Evolutionary conservation across 306 rosid genomes (phyloP).

Genomic region (Trifolium fragiferum): DNA sequence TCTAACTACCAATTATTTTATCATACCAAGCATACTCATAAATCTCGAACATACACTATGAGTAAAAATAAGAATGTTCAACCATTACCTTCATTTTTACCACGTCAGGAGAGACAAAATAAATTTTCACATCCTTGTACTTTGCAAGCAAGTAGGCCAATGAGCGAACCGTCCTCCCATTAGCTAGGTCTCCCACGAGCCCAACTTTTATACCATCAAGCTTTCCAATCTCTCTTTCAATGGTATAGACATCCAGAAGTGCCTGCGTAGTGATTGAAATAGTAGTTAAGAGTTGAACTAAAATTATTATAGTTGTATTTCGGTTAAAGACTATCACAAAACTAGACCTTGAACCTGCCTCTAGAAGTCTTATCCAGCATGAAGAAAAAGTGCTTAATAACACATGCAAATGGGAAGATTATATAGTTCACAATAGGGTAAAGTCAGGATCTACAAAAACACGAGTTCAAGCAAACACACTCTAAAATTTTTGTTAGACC

Average conservation of each 20-base stretch:
- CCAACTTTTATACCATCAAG: conserved; percentile 80
- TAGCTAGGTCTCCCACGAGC: conserved; percentile 90
- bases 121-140: conserved; percentile 73
- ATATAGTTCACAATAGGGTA: conserved; percentile 15
- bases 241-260: conserved; percentile 80
- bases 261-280: conserved; percentile 60
- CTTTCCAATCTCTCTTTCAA: conserved; percentile 80
- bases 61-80: conserved; percentile 21
- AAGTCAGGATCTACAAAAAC: conserved; percentile 3
- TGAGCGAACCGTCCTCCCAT: conserved; percentile 90
- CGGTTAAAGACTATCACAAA: conserved; percentile 22
- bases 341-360: conserved; percentile 23
- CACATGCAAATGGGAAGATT: conserved; percentile 5
- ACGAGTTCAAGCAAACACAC: neutral
- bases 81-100: conserved; percentile 83
- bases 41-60: conserved; percentile 22
- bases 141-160: conserved; percentile 85
- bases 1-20: neutral
- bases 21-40: neutral
- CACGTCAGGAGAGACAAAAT: conserved; percentile 78
- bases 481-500: too few relatives aligned
- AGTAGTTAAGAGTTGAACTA: conserved; percentile 11
- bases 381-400: conserved; percentile 12
- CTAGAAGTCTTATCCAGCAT: conserved; percentile 3
- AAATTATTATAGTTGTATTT: conserved; percentile 11